Conservation (phyloP, 2,329 filamentous ascomycete genomes). For the Seiridium cupressi region DNA sequence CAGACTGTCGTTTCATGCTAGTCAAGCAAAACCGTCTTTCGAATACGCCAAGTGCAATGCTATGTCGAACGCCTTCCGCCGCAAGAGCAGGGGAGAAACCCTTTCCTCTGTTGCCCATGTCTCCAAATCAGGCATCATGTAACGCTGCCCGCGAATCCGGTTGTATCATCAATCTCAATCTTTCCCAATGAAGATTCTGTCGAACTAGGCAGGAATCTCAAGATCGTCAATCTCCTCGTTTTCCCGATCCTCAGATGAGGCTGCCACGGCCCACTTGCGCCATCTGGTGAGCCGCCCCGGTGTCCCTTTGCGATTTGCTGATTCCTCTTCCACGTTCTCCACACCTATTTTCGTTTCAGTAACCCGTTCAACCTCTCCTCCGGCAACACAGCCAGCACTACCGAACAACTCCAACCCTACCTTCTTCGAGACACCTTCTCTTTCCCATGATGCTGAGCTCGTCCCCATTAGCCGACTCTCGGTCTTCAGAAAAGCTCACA, state of each 20-base stretch:
- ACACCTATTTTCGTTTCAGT: not conserved
- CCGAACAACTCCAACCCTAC: slow-evolving; percentile 26
- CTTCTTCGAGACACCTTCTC: slow-evolving; percentile 23
- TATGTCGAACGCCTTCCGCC: not conserved
- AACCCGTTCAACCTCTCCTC: not conserved
- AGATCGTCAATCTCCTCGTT: not conserved
- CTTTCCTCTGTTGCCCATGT: not conserved
- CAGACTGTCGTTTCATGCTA: not conserved
- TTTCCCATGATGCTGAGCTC: slow-evolving; percentile 18
- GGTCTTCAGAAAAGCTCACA: slow-evolving; percentile 28
- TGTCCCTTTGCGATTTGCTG: not conserved
- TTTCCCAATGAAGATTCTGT: not conserved
- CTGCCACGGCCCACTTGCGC: not conserved
- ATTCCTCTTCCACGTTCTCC: not conserved
- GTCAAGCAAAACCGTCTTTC: not conserved
- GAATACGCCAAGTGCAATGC: not conserved
- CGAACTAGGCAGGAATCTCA: not conserved
- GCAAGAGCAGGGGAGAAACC: not conserved
- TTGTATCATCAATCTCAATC: too few relatives aligned
- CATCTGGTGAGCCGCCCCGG: not conserved
- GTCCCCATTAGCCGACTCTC: slow-evolving; percentile 15
- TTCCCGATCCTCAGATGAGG: not conserved
- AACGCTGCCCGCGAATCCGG: too few relatives aligned
- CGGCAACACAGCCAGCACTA: slow-evolving; percentile 2
- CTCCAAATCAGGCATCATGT: not conserved